Base-by-base conservation (phyloP, 2,329 filamentous ascomycete genomes). In the Alternaria sp. region DNA sequence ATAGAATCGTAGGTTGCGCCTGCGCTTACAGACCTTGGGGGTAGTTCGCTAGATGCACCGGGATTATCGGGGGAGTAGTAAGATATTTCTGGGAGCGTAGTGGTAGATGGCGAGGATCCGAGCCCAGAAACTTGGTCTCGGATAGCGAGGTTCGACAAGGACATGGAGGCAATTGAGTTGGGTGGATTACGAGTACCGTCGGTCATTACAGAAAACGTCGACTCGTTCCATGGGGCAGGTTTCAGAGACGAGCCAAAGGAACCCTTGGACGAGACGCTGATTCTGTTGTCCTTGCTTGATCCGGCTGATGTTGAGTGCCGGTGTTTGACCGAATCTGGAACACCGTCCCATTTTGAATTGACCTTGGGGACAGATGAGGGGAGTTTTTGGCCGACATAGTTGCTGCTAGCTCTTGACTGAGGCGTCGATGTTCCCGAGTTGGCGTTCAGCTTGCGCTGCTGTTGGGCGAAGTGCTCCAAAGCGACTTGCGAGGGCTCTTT, bases 261-360 rank as follows among this genome's bases (percentile, higher is more conserved):
- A 14, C 21, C 33, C n/a, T 56, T 66, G 8, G 70, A 71, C 6
- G 62, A 60, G 21, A 61, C 33, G 41, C 65, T 68, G 31, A 26
- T 61, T 54, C 63, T 67, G 26, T 66, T 61, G 50, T 51, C 56
- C 40, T 63, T 72, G 58, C 51, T 67, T 11, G 61, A 54, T 10
- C 44, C 33, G 37, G 55, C 60, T 29, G 63, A 52, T 31, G 39
- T 49, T 7, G 66, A 67, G 17, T 60, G 52, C 2, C 61, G 63
- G 11, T 65, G 60, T 62, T 79, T 81, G 41, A 77, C 63, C 1
- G 68, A 60, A 23, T 80, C 76, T 11, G 83, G 83, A 7, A 84
- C 67, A 9, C 83, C 83, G 62, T 85, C 79, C 83, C 83, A 85
- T 70, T 82, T 84, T 28, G 80, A 80, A 59, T 84, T 85, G 34